Evolutionary conservation across 1,139 yeast species (phyloP).

Genomic region (Meyerozyma athensensis): DNA sequence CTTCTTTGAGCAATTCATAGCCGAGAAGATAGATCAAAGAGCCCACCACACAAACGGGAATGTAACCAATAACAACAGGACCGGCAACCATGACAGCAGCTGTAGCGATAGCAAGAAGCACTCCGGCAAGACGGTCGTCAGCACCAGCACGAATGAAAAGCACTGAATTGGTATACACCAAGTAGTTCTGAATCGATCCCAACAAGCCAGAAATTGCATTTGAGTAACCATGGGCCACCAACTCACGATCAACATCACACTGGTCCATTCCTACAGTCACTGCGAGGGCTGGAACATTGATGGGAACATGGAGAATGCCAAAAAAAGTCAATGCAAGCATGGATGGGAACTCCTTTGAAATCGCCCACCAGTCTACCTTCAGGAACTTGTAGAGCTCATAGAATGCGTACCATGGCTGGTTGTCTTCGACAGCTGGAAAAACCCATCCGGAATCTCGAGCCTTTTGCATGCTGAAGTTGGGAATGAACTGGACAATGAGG

Average conservation of each 20-base stretch:
- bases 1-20: constrained; percentile 82
- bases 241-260: constrained; percentile 85
- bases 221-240: constrained; percentile 94
- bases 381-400: constrained; percentile 67
- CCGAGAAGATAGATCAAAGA: constrained; percentile 86
- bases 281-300: constrained; percentile 94
- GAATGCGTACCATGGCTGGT: constrained; percentile 86
- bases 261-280: constrained; percentile 84
- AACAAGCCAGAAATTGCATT: constrained; percentile 76
- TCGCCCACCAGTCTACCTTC: constrained; percentile 67
- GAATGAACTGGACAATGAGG: constrained; percentile 56
- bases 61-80: constrained; percentile 87
- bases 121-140: constrained; percentile 81
- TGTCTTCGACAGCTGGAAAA: constrained; percentile 60
- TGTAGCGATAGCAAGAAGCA: constrained; percentile 79
- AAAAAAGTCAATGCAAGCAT: constrained; percentile 95
- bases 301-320: constrained; percentile 94
- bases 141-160: constrained; percentile 93
- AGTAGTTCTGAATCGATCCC: constrained; percentile 89
- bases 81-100: constrained; percentile 78
- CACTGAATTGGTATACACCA: constrained; percentile 91
- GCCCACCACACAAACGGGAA: constrained; percentile 95
- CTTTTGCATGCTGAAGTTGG: constrained; percentile 53
- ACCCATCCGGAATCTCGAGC: constrained; percentile 83
- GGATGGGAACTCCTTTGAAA: constrained; percentile 73